Base-by-base conservation (phyloP, 345 rosid genomes). In the Gossypium ekmanianum region DNA sequence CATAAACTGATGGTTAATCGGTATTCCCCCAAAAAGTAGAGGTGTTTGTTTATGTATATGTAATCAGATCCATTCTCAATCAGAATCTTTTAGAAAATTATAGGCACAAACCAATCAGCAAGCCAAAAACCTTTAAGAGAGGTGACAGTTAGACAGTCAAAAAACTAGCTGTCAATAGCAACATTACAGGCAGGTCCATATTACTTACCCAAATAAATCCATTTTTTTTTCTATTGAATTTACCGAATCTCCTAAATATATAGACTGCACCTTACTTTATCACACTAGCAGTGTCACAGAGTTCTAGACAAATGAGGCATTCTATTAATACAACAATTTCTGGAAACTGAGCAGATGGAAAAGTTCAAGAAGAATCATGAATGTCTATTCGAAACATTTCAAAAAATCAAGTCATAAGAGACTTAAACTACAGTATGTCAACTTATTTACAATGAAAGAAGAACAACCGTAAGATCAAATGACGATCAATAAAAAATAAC, bases 101-200 rank as follows among this genome's bases (percentile, higher is more conserved):
- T 67, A 47, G 39, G 39, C 56, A 47, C 24, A 22, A 11, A 67
- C 34, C 29, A 57, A n/a, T 72, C 24, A 72, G 16, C 18, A 43
- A 41, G 50, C 52, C 52, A 65, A 11, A 65, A 65, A n/a, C 70
- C 51, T 65, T 41, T n/a, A 64, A 41, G 27, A 65, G 22, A 62
- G 45, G 68, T n/a, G 4, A 63, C 66, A 14, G 43, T 4, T 55
- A 55, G 24, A 63, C 52, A 20, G 70, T 18, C 1, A 44, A 44
- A 64, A 18, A 18, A 24, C 70, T 43, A 65, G 29, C 11, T 65
- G 50, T 18, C 4, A 43, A 65, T 65, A 18, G 17, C 51, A 43
- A 65, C 17, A 43, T 43, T 65, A 43, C 10, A n/a, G 50, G 51
- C 51, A 43, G 51, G 69, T 18, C 69, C 69, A 43, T 18, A 43